These are phyloP conservation scores for Halophytophthora batemanensis DNA, from an alignment of 352 stramenopile genomes.

Conservation along the genomic window DNA sequence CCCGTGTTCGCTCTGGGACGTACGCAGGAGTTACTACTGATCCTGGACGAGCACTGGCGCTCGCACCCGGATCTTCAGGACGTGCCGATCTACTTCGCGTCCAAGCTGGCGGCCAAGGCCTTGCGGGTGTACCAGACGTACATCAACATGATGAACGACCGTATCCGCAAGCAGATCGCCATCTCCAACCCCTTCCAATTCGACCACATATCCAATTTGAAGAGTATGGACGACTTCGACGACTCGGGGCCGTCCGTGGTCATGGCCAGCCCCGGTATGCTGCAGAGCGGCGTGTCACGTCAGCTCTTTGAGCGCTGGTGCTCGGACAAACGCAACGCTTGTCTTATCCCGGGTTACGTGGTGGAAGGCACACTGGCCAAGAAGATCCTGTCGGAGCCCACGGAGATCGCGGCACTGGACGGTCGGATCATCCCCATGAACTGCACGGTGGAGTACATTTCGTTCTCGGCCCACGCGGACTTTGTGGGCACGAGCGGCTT, in stretches of 20 bases:
- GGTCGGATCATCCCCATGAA: slow-evolving; percentile 94
- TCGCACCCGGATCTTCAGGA: slow-evolving; percentile 91
- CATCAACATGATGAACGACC: slow-evolving; percentile 99
- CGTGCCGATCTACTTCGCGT: slow-evolving; percentile 99
- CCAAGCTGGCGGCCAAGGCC: slow-evolving; percentile 94
- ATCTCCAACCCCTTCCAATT: slow-evolving; percentile 98
- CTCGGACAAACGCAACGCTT: slow-evolving; percentile 96
- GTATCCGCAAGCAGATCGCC: slow-evolving; percentile 96
- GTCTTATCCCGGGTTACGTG: slow-evolving; percentile 98
- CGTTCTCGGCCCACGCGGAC: slow-evolving; percentile 97
- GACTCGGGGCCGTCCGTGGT: slow-evolving; percentile 98
- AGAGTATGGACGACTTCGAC: slow-evolving; percentile 96
- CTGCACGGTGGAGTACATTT: slow-evolving; percentile 96
- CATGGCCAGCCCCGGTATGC: slow-evolving; percentile 98
- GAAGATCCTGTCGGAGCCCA: slow-evolving; percentile 95
- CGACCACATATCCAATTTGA: slow-evolving; percentile 96
- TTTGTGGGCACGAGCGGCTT: slow-evolving; percentile 96
- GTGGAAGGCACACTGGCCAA: slow-evolving; percentile 98
- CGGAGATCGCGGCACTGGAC: slow-evolving; percentile 94
- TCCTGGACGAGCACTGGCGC: slow-evolving; percentile 99
- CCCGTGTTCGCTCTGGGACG: slow-evolving; percentile 98
- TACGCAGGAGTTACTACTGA: slow-evolving; percentile 98
- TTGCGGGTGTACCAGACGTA: slow-evolving; percentile 99
- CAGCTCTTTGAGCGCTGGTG: slow-evolving; percentile 98
- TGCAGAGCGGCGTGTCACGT: slow-evolving; percentile 97